Base-by-base conservation (phyloP, 2,329 filamentous ascomycete species). In the Alternaria conjuncta region DNA sequence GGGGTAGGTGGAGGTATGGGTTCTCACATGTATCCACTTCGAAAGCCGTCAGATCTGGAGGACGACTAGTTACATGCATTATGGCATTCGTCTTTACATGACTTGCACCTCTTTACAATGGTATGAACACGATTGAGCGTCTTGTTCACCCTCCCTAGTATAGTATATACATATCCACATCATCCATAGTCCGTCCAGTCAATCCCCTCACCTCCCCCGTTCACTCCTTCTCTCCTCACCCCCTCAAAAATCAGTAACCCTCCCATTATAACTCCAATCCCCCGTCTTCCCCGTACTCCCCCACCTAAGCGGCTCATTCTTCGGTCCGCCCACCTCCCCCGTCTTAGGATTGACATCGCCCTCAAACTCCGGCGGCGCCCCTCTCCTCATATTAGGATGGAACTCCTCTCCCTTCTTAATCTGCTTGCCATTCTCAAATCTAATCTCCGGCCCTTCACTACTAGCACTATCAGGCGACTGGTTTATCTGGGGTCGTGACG, bases 231-330 rank as follows among this genome's bases (percentile, higher is more conserved):
- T 9, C 32, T n/a, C 3, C 4, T 1, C 32, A 8, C 32, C 32
- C 36, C 23, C 61, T 49, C 28, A 80, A 60, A 99, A 99, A 81
- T 99, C 96, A 23, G 95, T 98, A 58, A 96, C 94, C 67, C 95
- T 85, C 50, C 96, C 96, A 80, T 97, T 97, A 80, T 92, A 99
- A 79, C 93, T 97, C 91, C 94, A 99, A 78, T 92, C 90, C 1
- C 92, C 90, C 0, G 74, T 78, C 20, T 86, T 84, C 0, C 94
- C 90, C 0, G 74, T 78, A 18, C 86, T 84, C 0, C 94, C 94
- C 95, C 95, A 97, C 72, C 94, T 84, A 77, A 98, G 77, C 55
- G 96, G 96, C 82, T 99, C 95, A 77, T 97, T 98, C 89, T 98
- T 99, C 6, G 96, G 96, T 1, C 96, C 96, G 6, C 96, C 96